Conservation (phyloP, 164 flowering plant genomes). For the Tetrastigma voinierianum region DNA sequence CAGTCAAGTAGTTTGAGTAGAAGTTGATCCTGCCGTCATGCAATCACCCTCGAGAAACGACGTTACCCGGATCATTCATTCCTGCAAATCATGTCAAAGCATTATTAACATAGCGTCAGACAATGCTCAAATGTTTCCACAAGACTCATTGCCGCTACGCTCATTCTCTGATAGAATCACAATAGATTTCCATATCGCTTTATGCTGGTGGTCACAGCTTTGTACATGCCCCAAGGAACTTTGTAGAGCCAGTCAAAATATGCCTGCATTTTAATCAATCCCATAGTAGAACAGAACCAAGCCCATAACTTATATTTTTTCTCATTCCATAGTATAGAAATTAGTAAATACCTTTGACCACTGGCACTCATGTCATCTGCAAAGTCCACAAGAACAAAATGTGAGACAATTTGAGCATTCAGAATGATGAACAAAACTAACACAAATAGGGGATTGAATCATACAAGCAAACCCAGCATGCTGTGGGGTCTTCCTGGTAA, state of each 20-base stretch:
- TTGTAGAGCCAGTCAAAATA: slow-evolving; percentile 64
- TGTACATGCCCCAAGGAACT: slow-evolving; percentile 77
- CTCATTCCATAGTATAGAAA: neutral
- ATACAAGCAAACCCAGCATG: slow-evolving; percentile 63
- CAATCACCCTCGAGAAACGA: slow-evolving; percentile 51
- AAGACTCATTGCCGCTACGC: neutral
- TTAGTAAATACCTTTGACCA: slow-evolving; percentile 54
- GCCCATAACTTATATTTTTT: no score
- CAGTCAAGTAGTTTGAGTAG: slow-evolving; percentile 52
- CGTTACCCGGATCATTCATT: slow-evolving; percentile 89
- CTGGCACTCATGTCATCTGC: slow-evolving; percentile 42
- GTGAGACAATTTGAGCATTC: no score
- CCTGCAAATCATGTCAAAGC: slow-evolving; percentile 37
- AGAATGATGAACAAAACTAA: neutral
- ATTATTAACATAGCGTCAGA: neutral
- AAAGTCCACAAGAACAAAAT: neutral
- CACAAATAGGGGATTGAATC: slow-evolving; percentile 11
- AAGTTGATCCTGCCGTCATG: slow-evolving; percentile 70
- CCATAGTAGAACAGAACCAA: no score
- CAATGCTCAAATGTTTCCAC: neutral
- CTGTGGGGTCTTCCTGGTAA: slow-evolving; percentile 65
- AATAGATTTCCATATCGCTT: slow-evolving; percentile 57
- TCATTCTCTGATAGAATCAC: slow-evolving; percentile 68
- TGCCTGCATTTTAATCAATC: slow-evolving; percentile 36
- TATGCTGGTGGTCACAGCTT: slow-evolving; percentile 55